phyloP scores from a whole-genome alignment of 257 asterid genomes.

The Cinchona pubescens region DNA sequence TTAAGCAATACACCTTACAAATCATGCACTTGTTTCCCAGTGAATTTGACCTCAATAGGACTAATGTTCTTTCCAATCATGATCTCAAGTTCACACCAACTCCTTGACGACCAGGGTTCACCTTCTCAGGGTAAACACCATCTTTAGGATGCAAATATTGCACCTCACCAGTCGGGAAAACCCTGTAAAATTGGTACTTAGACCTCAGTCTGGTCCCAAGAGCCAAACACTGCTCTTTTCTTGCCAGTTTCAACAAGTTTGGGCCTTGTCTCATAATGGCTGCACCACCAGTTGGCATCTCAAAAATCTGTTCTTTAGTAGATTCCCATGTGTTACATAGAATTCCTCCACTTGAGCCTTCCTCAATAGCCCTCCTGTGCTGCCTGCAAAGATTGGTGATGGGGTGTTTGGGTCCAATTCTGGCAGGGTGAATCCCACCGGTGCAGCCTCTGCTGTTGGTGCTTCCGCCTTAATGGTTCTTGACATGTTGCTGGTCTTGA shows the following conservation, averaged over 20 bases:
- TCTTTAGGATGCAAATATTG: constrained; percentile 96
- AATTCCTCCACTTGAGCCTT: constrained; percentile 94
- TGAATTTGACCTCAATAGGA: constrained; percentile 86
- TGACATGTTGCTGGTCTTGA: constrained; percentile 22
- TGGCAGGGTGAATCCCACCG: constrained; percentile 90
- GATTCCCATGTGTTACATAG: constrained; percentile 93
- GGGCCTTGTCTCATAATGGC: constrained; percentile 65
- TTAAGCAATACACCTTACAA: constrained; percentile 35
- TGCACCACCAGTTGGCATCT: constrained; percentile 98
- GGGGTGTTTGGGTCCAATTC: constrained; percentile 89
- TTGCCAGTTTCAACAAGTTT: constrained; percentile 73
- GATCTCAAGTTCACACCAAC: constrained; percentile 73
- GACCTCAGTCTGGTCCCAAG: constrained; percentile 80
- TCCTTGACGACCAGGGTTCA: constrained; percentile 76
- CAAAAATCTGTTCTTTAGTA: constrained; percentile 90
- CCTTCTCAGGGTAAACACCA: constrained; percentile 96
- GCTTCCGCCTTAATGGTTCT: constrained; percentile 59
- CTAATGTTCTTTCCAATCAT: constrained; percentile 68
- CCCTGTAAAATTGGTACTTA: constrained; percentile 82
- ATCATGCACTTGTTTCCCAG: constrained; percentile 77
- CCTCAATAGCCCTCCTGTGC: constrained; percentile 89
- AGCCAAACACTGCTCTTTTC: constrained; percentile 92
- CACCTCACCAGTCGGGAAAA: constrained; percentile 88
- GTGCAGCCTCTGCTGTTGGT: constrained; percentile 44
- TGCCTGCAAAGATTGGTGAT: constrained; percentile 91